Evolutionary conservation across 495 filamentous ascomycete species (phyloP).

Genomic region (Penicillium atrosanguineum): DNA sequence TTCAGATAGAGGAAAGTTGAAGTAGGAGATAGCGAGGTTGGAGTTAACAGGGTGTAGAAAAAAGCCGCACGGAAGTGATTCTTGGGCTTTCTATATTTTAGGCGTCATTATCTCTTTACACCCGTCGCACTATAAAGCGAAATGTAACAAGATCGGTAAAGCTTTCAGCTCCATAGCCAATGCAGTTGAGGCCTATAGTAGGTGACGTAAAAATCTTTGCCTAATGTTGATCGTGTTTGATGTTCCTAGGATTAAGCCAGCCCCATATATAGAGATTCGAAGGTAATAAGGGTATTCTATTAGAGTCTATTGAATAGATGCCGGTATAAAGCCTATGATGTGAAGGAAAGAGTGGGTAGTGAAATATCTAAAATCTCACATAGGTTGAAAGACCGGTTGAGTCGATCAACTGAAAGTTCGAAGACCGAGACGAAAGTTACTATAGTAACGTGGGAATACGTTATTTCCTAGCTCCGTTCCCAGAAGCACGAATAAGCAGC

Average conservation of each 20-base stretch:
- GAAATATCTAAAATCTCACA: not conserved
- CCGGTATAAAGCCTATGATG: not conserved
- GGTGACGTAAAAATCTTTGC: not conserved
- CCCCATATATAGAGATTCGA: not conserved
- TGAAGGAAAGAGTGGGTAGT: not conserved
- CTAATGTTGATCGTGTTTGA: not conserved
- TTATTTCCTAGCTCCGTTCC: slow-evolving; percentile 1
- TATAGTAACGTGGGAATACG: slow-evolving; percentile 2
- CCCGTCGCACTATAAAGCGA: no score
- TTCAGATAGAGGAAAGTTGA: no score
- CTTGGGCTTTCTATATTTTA: no score
- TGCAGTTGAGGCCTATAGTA: not conserved
- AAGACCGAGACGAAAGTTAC: slow-evolving; percentile 5
- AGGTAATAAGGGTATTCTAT: not conserved
- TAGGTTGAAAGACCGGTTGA: not conserved
- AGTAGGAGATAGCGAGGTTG: no score
- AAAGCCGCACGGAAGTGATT: no score
- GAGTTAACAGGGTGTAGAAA: no score
- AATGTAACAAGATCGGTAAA: no score
- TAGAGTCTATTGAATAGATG: not conserved
- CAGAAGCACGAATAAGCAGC: slow-evolving; percentile 7
- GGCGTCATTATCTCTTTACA: no score
- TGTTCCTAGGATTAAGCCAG: not conserved
- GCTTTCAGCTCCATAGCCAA: no score
- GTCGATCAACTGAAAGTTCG: slow-evolving; percentile 1